A percentile compares a stretch with the other conserved stretches of the same genome.
phyloP scores from a whole-genome alignment of 345 rosid genomes.

The Eucalyptus sp. region DNA sequence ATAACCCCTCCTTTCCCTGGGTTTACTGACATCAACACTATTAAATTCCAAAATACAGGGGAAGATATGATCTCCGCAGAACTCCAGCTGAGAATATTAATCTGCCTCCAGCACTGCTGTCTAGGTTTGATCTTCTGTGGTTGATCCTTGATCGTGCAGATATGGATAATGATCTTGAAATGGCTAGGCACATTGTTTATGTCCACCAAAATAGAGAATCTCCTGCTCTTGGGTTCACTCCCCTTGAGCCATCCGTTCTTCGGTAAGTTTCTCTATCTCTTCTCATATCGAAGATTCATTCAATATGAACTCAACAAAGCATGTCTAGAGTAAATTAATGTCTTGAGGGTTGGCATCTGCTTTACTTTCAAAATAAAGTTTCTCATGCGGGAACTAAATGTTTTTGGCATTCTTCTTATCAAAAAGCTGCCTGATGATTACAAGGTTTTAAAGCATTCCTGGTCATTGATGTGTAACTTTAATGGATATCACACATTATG shows the following conservation, averaged over 20 bases:
- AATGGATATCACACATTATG: neutral
- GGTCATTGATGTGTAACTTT: neutral
- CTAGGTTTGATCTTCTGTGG: constrained; percentile 93
- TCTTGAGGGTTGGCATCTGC: neutral
- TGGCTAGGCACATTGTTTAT: constrained; percentile 89
- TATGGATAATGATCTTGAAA: constrained; percentile 90
- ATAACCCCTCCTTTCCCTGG: neutral
- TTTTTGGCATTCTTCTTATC: neutral
- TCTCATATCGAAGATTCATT: neutral
- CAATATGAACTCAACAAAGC: neutral
- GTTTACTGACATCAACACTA: neutral
- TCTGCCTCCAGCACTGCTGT: constrained; percentile 94
- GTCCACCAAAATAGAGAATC: constrained; percentile 89
- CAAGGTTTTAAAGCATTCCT: neutral
- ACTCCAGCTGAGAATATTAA: constrained; percentile 97
- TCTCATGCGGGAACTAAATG: neutral
- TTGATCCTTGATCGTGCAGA: constrained; percentile 95
- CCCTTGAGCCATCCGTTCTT: constrained; percentile 75
- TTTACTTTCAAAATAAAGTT: neutral
- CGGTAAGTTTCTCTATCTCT: constrained; percentile 34
- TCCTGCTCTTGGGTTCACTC: constrained; percentile 88
- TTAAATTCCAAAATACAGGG: constrained; percentile 41
- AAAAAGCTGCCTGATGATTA: neutral
- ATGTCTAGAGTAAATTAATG: neutral
- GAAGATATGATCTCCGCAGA: constrained; percentile 87